Evolutionary conservation across 768 basidiomycete genomes (phyloP), one percentile per base, ranked within the genome.

Genomic region (Rhizopogon salebrosus): DNA sequence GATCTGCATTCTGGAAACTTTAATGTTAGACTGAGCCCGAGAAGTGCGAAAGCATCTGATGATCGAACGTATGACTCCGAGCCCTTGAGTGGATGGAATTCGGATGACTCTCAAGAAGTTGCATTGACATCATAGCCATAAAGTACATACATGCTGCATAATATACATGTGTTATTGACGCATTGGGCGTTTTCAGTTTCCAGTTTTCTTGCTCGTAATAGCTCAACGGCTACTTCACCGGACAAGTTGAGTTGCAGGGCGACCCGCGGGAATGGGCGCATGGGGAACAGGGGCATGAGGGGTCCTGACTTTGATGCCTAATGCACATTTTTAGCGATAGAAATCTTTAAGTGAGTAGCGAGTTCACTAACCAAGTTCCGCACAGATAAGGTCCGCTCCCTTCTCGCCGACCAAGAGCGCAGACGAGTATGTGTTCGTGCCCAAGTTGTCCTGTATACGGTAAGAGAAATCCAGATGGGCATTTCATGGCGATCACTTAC

Each of bases 381-480:
- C 80, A 6, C 76, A 74, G 37, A 87, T 63, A 39, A 87, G 64
- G 57, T 74, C 70, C 13, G 83, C 83, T 29, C 81, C 84, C 70
- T 86, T 86, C 74, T 87, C 84, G 27, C 85, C 84, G 36, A 85
- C 80, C 29, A 85, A 64, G 56, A 87, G 67, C 14, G 85, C 85
- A 52, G 83, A 83, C 29, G 83, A 85, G 70, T 86, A 85, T 5
- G 84, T 86, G 73, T 85, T 85, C 39, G 84, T 85, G 54, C 83
- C 84, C 57, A 85, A 67, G 67, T 87, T 87, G 59, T 84, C 84
- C 81, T 83, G 51, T n/a, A 50, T 37, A 26, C 10, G 20, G 38
- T 55, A 42, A 56, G 48, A 27, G 23, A 26, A n/a, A 29, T 6
- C 40, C 13, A 22, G 16, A 51, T 22, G 23, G 37, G 27, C 13